Conservation (phyloP, 1,139 yeast species). For the Yamadazyma siamensis region DNA sequence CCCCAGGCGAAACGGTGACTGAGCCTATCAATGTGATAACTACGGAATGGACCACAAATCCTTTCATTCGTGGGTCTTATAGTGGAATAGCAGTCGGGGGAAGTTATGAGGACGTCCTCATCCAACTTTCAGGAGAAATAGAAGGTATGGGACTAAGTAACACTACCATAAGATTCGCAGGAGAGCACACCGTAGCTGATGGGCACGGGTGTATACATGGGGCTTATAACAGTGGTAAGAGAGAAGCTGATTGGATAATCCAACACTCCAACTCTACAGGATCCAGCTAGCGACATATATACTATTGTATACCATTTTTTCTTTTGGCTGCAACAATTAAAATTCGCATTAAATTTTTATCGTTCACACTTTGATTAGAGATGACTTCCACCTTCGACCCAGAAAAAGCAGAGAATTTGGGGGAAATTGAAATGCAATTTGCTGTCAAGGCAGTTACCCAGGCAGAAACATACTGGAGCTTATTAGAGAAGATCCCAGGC, state of each 20-base stretch:
- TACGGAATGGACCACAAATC: slow-evolving; percentile 70
- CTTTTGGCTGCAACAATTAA: too few species aligned
- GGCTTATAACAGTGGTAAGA: slow-evolving; percentile 65
- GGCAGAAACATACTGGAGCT: slow-evolving; percentile 90
- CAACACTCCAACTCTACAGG: not conserved
- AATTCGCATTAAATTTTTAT: too few species aligned
- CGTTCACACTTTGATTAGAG: not conserved
- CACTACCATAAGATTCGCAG: slow-evolving; percentile 68
- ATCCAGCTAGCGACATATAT: not conserved
- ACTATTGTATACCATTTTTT: too few species aligned
- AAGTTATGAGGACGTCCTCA: slow-evolving; percentile 59
- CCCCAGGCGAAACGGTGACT: slow-evolving; percentile 21
- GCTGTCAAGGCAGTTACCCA: slow-evolving; percentile 97
- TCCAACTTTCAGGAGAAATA: slow-evolving; percentile 45
- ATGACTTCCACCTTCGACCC: slow-evolving; percentile 42
- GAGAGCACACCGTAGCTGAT: slow-evolving; percentile 74
- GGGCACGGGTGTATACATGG: slow-evolving; percentile 89
- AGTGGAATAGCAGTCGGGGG: slow-evolving; percentile 66
- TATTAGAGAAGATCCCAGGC: slow-evolving; percentile 73
- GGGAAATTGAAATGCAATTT: slow-evolving; percentile 86
- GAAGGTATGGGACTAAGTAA: slow-evolving; percentile 47
- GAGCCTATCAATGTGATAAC: slow-evolving; percentile 52
- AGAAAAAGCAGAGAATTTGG: slow-evolving; percentile 57
- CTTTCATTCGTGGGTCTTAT: slow-evolving; percentile 71
- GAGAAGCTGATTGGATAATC: slow-evolving; percentile 60